phyloP scores from a whole-genome alignment of 1,139 yeast genomes.

The Magnusiomyces suaveolens region DNA sequence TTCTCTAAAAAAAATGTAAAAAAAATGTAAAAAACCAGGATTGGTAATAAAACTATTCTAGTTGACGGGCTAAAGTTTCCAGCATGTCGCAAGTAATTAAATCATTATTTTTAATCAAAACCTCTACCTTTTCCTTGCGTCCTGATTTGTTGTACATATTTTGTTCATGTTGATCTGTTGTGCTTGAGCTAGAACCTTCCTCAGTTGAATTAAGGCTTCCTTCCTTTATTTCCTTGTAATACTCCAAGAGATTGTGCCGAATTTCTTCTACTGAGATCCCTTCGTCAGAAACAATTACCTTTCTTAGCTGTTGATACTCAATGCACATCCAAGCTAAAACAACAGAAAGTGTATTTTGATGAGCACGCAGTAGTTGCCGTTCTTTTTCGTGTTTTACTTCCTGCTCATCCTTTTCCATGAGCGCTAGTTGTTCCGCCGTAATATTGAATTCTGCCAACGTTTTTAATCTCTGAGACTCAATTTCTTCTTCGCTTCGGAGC shows the following conservation, averaged over 20 bases:
- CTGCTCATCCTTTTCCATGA: conserved; percentile 1
- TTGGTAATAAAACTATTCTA: not conserved
- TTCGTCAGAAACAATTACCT: not conserved
- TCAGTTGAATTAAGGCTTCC: not conserved
- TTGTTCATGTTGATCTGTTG: not conserved
- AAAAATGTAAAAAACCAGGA: not conserved
- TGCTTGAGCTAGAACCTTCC: not conserved
- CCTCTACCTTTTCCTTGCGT: not conserved
- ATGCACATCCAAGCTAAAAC: conserved; percentile 1
- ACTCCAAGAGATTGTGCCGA: not conserved
- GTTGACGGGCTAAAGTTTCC: not conserved
- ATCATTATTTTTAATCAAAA: not conserved
- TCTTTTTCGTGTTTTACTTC: not conserved
- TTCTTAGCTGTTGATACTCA: not conserved
- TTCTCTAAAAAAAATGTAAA: not conserved
- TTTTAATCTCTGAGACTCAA: not conserved
- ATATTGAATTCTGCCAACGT: not conserved
- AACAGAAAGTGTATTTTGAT: not conserved
- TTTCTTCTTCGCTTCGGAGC: not conserved
- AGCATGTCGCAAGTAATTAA: conserved; percentile 2
- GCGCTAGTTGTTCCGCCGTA: not conserved
- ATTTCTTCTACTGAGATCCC: not conserved
- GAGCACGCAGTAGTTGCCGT: not conserved
- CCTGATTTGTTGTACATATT: not conserved
- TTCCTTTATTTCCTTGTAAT: not conserved